Evolutionary conservation across 2,329 filamentous ascomycete genomes (phyloP).

Genomic region (Monosporascus sp.): DNA sequence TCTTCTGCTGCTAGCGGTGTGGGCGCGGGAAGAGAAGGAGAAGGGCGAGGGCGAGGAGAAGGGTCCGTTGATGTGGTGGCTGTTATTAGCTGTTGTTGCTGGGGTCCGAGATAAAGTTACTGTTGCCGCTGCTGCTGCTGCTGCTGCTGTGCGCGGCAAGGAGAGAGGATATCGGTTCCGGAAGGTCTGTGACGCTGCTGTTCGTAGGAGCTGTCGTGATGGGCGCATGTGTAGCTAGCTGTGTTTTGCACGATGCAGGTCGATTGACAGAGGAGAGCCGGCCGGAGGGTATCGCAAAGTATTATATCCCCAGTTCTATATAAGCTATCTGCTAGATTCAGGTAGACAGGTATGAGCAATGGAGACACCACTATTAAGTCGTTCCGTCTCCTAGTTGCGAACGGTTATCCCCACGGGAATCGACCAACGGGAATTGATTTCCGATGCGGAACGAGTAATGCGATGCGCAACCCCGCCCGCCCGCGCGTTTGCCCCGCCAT

Average conservation of each 20-base stretch:
- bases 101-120: neutral
- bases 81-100: neutral
- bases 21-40: neutral
- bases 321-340: neutral
- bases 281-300: too few species aligned
- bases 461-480: too few species aligned
- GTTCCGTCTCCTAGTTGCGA: neutral
- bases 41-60: neutral
- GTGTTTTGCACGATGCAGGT: too few species aligned
- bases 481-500: too few species aligned
- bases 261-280: too few species aligned
- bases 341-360: neutral
- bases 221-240: too few species aligned
- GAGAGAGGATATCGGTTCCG: too few species aligned
- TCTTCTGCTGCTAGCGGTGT: slow-evolving; percentile 13
- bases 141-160: too few species aligned
- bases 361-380: neutral
- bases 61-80: neutral
- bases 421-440: neutral
- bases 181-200: too few species aligned
- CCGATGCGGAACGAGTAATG: too few species aligned
- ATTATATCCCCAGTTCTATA: neutral
- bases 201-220: too few species aligned
- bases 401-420: neutral
- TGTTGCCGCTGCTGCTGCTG: too few species aligned